Evolutionary conservation across 2,329 filamentous ascomycete genomes (phyloP).

Genomic region (Nakataea oryzae): DNA sequence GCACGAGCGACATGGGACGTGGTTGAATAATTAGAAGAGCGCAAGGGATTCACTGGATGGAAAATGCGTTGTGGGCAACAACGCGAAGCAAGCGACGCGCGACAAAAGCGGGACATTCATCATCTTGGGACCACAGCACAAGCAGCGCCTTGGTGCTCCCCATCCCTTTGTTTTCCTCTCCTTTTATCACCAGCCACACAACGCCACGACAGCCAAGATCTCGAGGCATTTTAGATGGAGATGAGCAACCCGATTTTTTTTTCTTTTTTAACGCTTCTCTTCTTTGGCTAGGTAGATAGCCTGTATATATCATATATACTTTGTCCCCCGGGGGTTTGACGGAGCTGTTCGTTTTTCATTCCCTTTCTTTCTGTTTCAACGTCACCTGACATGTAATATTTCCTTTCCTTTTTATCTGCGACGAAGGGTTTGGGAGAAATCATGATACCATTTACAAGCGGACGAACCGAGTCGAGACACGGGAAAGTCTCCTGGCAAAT

Average conservation of each 20-base stretch:
- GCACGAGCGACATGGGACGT: background rate
- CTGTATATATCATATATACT: slow-evolving; percentile 3
- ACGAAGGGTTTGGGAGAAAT: background rate
- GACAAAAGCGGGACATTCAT: background rate
- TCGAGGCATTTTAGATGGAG: background rate
- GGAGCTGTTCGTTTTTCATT: background rate
- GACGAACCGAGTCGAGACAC: background rate
- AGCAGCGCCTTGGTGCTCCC: background rate
- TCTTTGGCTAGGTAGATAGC: slow-evolving; percentile 3
- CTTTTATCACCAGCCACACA: too few species aligned
- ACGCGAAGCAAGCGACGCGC: background rate
- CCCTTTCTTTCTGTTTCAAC: background rate
- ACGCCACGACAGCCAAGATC: background rate
- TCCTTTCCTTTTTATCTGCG: background rate
- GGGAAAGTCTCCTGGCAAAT: background rate
- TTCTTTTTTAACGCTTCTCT: background rate
- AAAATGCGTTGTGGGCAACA: background rate
- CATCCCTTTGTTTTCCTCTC: background rate
- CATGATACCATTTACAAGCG: background rate
- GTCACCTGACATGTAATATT: background rate
- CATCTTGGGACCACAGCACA: background rate
- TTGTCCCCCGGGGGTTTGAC: background rate
- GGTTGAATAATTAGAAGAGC: background rate
- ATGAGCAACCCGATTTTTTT: background rate
- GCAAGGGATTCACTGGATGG: background rate